Evolutionary conservation across 1,139 yeast genomes (phyloP), one percentile per base, ranked within the genome.

Genomic region (Pichia sp.): DNA sequence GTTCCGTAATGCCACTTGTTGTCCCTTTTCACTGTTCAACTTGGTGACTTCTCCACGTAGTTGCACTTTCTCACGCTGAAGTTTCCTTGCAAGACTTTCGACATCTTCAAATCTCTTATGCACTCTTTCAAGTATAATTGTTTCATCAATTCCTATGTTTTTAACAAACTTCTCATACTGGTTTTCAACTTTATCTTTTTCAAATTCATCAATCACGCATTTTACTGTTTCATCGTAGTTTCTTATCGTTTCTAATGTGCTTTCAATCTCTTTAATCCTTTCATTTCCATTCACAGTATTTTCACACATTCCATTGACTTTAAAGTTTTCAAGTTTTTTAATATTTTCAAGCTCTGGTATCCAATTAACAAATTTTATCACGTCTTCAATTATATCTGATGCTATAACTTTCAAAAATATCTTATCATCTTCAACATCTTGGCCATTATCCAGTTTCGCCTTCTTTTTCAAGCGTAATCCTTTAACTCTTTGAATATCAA

Each of bases 61-160:
- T 44, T 68, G 61, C 56, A 78, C 79, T 54, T 79, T 82, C 56
- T 89, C 96, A 59, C 83, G 83, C 49, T 90, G 86, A 51, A 87
- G 73, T 59, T 81, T 85, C 59, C 94, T 82, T 1, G 97, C 97
- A 57, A 89, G 73, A n/a, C 84, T 81, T 64, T 92, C 97, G 44
- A 90, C 95, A 61, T 90, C 97, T 51, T 78, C 79, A 60, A 92
- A 89, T 52, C 98, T 72, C 60, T 84, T 82, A 32, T 82, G 73
- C 3, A 89, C 81, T 1, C 89, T 82, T 43, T 76, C 74, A 44
- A 81, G 73, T 59, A 84, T 80, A 49, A 83, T 69, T 36, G 72
- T 75, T 51, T 70, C 70, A 53, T 80, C 76, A 32, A 76, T 63
- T 40, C 65, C 66, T 13, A 71, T 64, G 40, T 58, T 50, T 9